Base-by-base conservation (phyloP, 108 stramenopile species). In the Skeletonema tropicum region DNA sequence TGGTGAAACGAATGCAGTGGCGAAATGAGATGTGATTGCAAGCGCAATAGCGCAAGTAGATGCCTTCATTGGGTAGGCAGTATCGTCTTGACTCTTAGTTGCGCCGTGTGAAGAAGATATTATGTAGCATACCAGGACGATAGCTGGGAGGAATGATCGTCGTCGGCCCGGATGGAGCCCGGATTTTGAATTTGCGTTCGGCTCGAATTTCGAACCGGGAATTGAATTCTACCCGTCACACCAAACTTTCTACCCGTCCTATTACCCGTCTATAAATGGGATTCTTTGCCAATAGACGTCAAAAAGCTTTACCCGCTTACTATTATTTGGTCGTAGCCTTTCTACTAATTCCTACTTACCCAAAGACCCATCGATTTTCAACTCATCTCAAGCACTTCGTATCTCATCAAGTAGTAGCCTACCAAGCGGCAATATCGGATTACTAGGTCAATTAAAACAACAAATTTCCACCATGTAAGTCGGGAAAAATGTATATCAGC, bases 391-490 rank as follows among this genome's bases (percentile, higher is more conserved):
- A 45, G 42, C 42, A 45, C 42, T 45, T 45, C 42, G 42, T 45
- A 55, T 10, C 52, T 19, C 48, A 19, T 25, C 23, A n/a, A n/a
- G n/a, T n/a, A n/a, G n/a, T 55, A 55, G 52, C 52, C 52, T 21
- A 55, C 52, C 52, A 55, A 55, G 52, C 52, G 52, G 52, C 52
- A 55, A 55, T 23, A 55, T 55, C 52, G 52, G 52, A 55, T 55
- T 55, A 76, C 76, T 70, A 21, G 76, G 76, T 76, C 76, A 76
- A 76, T 62, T 60, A 60, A 31, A 71, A 29, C n/a, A 76, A 46
- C 61, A 31, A 42, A 57, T 70, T 70, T 76, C 76, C 48, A 70
- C 63, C 76, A 76, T 76, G 76, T 76, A 63, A 66, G 76, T 76
- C 33, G 4, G 5, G 10, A 23, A 55, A 25, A 5, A 55, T 25